These are phyloP conservation scores for Emericellopsis cladophorae DNA, from an alignment of 2,329 filamentous ascomycete genomes.

Conservation along the genomic window DNA sequence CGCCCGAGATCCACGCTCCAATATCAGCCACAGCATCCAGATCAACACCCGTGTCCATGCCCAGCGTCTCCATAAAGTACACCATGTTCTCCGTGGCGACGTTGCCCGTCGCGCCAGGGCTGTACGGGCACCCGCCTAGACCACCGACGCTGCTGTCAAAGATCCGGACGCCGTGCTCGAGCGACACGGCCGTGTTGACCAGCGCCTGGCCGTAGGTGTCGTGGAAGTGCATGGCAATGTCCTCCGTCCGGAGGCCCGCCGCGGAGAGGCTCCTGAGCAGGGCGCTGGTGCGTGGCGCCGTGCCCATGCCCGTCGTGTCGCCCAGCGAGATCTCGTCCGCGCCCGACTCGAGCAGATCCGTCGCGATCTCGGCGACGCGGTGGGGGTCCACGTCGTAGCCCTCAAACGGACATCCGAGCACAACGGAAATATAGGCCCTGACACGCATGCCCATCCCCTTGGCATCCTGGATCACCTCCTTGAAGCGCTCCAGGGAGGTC, in stretches of 20 bases:
- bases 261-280: conserved; percentile 51
- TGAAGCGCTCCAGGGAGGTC: conserved; percentile 59
- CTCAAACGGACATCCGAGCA: conserved; percentile 68
- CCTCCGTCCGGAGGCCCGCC: conserved; percentile 55
- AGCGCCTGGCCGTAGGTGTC: conserved; percentile 79
- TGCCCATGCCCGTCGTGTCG: conserved; percentile 86
- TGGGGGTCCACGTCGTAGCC: conserved; percentile 51
- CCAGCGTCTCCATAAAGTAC: conserved; percentile 62
- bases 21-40: conserved; percentile 53
- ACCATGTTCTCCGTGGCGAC: conserved; percentile 77
- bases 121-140: conserved; percentile 75
- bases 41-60: conserved; percentile 62
- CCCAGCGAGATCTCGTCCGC: conserved; percentile 85
- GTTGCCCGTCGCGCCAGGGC: conserved; percentile 76
- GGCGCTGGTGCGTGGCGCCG: conserved; percentile 54
- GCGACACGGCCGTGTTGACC: conserved; percentile 66
- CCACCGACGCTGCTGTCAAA: conserved; percentile 75
- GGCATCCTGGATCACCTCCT: conserved; percentile 54
- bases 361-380: conserved; percentile 53
- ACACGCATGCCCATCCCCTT: conserved; percentile 55
- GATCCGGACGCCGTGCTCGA: conserved; percentile 64
- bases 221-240: conserved; percentile 76
- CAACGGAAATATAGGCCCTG: conserved; percentile 69
- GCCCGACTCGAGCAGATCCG: conserved; percentile 66
- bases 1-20: conserved; percentile 57